Evolutionary conservation across 352 stramenopile genomes (phyloP).

Genomic region (Blastocystis sp.): DNA sequence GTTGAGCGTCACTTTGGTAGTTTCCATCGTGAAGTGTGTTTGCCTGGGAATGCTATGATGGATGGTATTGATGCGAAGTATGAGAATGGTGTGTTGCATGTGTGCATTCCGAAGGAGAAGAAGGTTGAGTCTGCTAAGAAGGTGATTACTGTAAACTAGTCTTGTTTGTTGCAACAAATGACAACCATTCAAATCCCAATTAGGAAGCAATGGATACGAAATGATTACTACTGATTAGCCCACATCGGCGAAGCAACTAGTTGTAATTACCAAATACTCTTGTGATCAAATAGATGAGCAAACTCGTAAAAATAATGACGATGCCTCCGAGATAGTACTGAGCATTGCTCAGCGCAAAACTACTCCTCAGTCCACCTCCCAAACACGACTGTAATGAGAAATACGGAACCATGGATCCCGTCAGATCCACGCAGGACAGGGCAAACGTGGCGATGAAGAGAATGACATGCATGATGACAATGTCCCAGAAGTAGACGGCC

Average conservation of each 20-base stretch:
- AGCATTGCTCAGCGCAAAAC: slow-evolving; percentile 9
- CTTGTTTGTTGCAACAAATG: no score
- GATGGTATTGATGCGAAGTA: slow-evolving; percentile 4
- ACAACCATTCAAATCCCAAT: no score
- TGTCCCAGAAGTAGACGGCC: not conserved
- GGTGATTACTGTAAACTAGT: slow-evolving; percentile 33
- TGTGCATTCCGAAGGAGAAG: not conserved
- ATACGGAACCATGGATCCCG: slow-evolving; percentile 28
- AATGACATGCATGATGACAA: not conserved
- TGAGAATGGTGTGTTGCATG: slow-evolving; percentile 55
- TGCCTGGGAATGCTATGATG: not conserved
- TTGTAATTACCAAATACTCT: slow-evolving; percentile 2
- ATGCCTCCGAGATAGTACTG: slow-evolving; percentile 20
- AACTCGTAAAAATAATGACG: slow-evolving; percentile 8
- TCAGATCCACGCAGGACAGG: not conserved
- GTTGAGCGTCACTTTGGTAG: slow-evolving; percentile 26
- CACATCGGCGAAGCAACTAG: not conserved
- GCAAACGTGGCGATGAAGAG: not conserved
- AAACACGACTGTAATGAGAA: slow-evolving; percentile 28
- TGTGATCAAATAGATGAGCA: slow-evolving; percentile 5
- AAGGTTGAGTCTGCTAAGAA: not conserved
- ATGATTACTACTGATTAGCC: slow-evolving; percentile 9
- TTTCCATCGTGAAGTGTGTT: slow-evolving; percentile 26
- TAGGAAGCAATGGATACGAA: no score
- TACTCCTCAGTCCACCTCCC: not conserved